Evolutionary conservation across 352 stramenopile genomes (phyloP), one percentile per base, ranked within the genome.

Genomic region (Pythium biforme): DNA sequence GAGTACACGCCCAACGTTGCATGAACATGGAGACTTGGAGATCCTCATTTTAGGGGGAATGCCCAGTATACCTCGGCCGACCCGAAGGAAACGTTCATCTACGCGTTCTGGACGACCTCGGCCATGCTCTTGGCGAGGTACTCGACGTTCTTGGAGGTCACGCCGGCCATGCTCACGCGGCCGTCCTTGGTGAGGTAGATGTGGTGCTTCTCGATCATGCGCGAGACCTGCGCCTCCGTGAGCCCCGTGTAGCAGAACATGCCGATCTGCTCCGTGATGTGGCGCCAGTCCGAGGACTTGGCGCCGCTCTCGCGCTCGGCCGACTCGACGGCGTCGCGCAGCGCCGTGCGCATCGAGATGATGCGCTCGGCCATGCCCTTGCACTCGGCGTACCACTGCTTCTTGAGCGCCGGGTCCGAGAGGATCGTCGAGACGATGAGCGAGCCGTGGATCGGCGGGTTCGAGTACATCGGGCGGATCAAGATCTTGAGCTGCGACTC

Each of bases 171-270:
- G 70, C 90, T 98, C 70, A 99, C 97, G 70, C 97, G 94, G 37
- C 97, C 97, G 79, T 99, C 94, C 70, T 95, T 96, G 49, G 97
- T 99, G 68, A 99, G 86, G 81, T 99, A 99, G 73, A 99, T 98
- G 75, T 98, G 95, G 75, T 99, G 96, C 70, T 97, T 86, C 57
- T 92, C 83, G 41, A 97, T 98, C 76, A 99, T 91, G 70, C 82
- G 83, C 52, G 89, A 77, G 40, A 98, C 94, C 74, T 99, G 93
- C 22, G 98, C 92, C 67, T 97, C 89, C 41, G 81, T 96, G 49
- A 99, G 80, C 20, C 97, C 97, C 41, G 95, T 99, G 83, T 95
- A 99, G 73, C 95, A 98, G 86, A 99, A 99, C 97, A 99, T 99
- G 63, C 97, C 96, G 69, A 99, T 99, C 79, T 99, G 97, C 59